A percentile compares a stretch with the other conserved stretches of the same genome.
phyloP scores from a whole-genome alignment of 2,329 filamentous ascomycete species.

The Fusarium torulosum region DNA sequence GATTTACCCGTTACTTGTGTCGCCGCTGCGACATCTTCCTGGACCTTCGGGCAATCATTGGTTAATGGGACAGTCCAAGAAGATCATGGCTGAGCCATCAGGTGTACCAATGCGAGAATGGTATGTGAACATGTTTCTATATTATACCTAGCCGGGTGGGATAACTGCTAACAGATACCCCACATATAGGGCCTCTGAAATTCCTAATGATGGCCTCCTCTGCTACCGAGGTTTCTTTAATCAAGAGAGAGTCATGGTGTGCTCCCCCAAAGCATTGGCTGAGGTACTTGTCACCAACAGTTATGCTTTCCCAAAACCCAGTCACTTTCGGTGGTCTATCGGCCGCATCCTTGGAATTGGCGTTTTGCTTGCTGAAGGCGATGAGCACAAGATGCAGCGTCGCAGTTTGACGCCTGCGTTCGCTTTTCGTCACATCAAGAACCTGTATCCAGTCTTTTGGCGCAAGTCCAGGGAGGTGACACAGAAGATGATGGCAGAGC shows the following conservation, averaged over 20 bases:
- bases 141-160: not conserved
- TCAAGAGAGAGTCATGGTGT: constrained; percentile 71
- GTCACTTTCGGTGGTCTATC: constrained; percentile 65
- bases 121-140: constrained; percentile 51
- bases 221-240: constrained; percentile 74
- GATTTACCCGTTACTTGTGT: constrained; percentile 64
- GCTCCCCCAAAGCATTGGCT: constrained; percentile 72
- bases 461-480: constrained; percentile 77
- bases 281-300: constrained; percentile 77
- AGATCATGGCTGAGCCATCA: constrained; percentile 56
- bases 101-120: constrained; percentile 63
- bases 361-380: constrained; percentile 86
- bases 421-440: constrained; percentile 85
- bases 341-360: constrained; percentile 76
- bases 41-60: constrained; percentile 59
- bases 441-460: constrained; percentile 89
- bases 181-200: constrained; percentile 66
- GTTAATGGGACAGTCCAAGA: constrained; percentile 62
- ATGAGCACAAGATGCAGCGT: constrained; percentile 86
- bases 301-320: constrained; percentile 78
- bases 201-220: constrained; percentile 77
- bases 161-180: constrained; percentile 35
- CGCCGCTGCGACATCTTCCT: constrained; percentile 63
- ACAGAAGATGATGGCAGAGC: constrained; percentile 65
- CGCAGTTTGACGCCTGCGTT: constrained; percentile 87